Evolutionary conservation across 2,329 filamentous ascomycete species (phyloP).

Genomic region (Colletotrichum sp.): DNA sequence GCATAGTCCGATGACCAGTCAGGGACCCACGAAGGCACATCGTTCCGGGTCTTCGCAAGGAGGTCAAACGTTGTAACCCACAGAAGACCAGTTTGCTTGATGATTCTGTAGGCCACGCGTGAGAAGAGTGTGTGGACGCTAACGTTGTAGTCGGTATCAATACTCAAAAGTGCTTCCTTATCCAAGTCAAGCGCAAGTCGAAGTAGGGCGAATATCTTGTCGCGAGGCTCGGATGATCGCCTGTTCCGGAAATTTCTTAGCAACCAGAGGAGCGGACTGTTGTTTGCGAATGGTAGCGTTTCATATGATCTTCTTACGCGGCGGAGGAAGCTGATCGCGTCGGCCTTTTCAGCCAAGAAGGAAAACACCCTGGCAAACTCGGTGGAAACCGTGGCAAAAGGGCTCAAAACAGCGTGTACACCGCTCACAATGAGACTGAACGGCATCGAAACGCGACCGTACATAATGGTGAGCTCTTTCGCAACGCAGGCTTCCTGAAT

Average conservation of each 20-base stretch:
- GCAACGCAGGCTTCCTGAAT: slow-evolving; percentile 24
- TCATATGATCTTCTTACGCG: neutral
- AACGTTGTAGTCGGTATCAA: neutral
- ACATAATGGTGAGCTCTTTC: neutral
- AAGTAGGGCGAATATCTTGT: slow-evolving; percentile 21
- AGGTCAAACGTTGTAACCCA: slow-evolving; percentile 17
- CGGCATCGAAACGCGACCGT: slow-evolving; percentile 2
- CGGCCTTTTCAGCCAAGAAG: neutral
- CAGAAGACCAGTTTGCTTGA: neutral
- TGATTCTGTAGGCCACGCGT: neutral
- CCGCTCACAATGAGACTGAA: neutral
- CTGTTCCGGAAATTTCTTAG: slow-evolving; percentile 10
- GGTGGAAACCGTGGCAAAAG: no score
- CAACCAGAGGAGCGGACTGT: slow-evolving; percentile 9
- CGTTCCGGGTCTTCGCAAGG: neutral
- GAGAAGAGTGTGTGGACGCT: neutral
- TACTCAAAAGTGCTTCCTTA: neutral
- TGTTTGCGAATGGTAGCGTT: neutral
- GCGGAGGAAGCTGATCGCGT: no score
- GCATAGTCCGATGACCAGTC: slow-evolving; percentile 19
- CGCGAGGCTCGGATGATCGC: slow-evolving; percentile 18
- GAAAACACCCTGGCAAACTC: slow-evolving; percentile 1
- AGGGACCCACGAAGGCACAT: slow-evolving; percentile 21
- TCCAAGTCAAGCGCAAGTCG: neutral
- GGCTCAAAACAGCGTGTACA: neutral